Evolutionary conservation across 2,329 filamentous ascomycete genomes (phyloP).

Genomic region (Ophiostoma novo-ulmi): DNA sequence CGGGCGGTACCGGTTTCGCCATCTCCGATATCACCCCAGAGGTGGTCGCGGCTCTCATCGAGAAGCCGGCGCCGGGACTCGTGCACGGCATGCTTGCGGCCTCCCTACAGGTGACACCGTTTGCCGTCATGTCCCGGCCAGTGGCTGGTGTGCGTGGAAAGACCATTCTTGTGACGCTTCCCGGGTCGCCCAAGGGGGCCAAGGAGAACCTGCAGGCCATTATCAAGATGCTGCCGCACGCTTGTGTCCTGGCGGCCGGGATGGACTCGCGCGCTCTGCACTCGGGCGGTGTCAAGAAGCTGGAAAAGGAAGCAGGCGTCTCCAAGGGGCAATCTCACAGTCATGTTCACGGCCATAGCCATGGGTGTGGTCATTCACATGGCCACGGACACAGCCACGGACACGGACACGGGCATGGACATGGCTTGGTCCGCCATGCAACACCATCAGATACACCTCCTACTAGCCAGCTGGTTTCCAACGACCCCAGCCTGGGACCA

Average conservation of each 20-base stretch:
- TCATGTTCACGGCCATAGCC: slow-evolving; percentile 44
- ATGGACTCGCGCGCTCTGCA: slow-evolving; percentile 76
- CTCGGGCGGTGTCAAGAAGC: slow-evolving; percentile 70
- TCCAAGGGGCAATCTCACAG: slow-evolving; percentile 38
- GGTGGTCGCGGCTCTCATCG: slow-evolving; percentile 73
- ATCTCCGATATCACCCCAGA: slow-evolving; percentile 82
- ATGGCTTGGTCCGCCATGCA: slow-evolving; percentile 70
- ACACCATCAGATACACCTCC: slow-evolving; percentile 47
- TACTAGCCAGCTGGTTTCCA: slow-evolving; percentile 45
- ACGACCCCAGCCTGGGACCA: slow-evolving; percentile 57
- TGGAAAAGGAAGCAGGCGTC: slow-evolving; percentile 74
- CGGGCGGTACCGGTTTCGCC: slow-evolving; percentile 90
- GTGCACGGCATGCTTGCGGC: slow-evolving; percentile 92
- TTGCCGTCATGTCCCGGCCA: slow-evolving; percentile 94
- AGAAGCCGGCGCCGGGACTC: slow-evolving; percentile 81
- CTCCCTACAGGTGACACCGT: slow-evolving; percentile 81
- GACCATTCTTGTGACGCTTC: slow-evolving; percentile 79
- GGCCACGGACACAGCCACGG: slow-evolving; percentile 47
- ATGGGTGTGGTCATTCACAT: slow-evolving; percentile 49
- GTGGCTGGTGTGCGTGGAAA: slow-evolving; percentile 81
- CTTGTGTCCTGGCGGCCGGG: slow-evolving; percentile 84
- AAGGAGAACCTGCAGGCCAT: slow-evolving; percentile 88
- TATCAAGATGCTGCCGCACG: slow-evolving; percentile 86
- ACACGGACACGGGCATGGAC: slow-evolving; percentile 50
- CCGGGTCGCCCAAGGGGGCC: slow-evolving; percentile 91